Base-by-base conservation (phyloP, 192 early-diverging fungal genomes). In the Phycomyces blakesleeanus region DNA sequence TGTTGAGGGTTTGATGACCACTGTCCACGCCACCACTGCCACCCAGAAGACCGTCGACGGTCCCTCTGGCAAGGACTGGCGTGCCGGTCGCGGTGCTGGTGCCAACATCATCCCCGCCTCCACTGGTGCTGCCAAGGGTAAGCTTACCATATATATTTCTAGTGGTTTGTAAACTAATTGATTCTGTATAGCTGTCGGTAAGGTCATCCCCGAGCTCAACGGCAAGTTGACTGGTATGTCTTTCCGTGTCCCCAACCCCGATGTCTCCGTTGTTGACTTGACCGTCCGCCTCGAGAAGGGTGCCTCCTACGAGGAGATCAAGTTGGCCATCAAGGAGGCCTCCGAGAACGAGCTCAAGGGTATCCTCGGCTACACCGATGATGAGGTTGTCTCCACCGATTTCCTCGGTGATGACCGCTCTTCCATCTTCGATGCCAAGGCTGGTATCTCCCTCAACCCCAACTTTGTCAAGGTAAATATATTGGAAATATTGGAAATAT, bases 11-110 rank as follows among this genome's bases (percentile, higher is more conserved):
- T 81, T 99, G 57, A 99, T 99, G 97, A 97, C 93, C 77, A 99
- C 97, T 59, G 91, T 94, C 74, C 97, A 99, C 82, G 92, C 97
- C 69, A 89, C 88, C 76, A 99, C 97, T 66, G 95, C 97, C 74
- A 98, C 97, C 74, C 97, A 99, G 78, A 99, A 99, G 93, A 98
- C 95, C 53, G 97, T 99, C 63, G 97, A 99, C 81, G 90, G 92
- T 63, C 95, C 95, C 50, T 97, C 95, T 37, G 87, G 86, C 74
- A 93, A 94, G 83, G 95, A 97, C 89, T 97, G 95, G 93, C 89
- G 96, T 71, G 90, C 87, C 55, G 95, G 97, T 67, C 95, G 97
- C 83, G 92, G 93, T 75, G 97, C 97, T 50, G 78, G 83, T 52
- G 66, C 76, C 65, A 99, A 99, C 87, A 98, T 99, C 72, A 98